Percentiles rank a stretch among this genome's conserved stretches.
Conservation (phyloP, 306 rosid genomes). For the Rosa persica region DNA sequence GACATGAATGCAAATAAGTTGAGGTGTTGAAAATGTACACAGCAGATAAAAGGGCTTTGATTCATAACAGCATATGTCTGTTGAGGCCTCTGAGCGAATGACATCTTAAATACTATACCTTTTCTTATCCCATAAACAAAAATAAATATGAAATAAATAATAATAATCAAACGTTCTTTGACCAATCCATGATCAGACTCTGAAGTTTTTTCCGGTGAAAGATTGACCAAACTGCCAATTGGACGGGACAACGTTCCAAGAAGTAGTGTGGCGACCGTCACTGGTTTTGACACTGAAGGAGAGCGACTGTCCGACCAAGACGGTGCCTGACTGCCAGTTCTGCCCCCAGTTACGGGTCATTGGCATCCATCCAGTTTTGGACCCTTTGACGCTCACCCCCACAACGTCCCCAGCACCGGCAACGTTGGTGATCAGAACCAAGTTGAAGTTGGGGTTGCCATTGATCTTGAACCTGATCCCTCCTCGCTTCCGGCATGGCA, state of each 20-base stretch:
- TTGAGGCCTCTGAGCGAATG: no score
- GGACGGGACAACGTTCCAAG: conserved; percentile 62
- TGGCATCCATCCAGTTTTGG: conserved; percentile 65
- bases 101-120: no score
- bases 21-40: no score
- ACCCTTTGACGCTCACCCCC: conserved; percentile 61
- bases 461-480: conserved; percentile 82
- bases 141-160: background rate
- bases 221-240: conserved; percentile 88
- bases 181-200: conserved; percentile 30
- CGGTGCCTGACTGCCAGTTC: conserved; percentile 61
- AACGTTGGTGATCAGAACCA: conserved; percentile 75
- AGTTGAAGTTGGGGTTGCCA: conserved; percentile 76
- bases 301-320: conserved; percentile 71
- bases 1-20: no score
- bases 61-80: no score
- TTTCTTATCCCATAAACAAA: background rate
- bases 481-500: conserved; percentile 64
- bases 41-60: no score
- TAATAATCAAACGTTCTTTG: background rate
- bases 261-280: conserved; percentile 68
- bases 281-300: conserved; percentile 78
- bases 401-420: conserved; percentile 81
- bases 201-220: conserved; percentile 69
- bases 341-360: conserved; percentile 93